Evolutionary conservation across 2,329 filamentous ascomycete genomes (phyloP).

Genomic region (Beauveria sp.): DNA sequence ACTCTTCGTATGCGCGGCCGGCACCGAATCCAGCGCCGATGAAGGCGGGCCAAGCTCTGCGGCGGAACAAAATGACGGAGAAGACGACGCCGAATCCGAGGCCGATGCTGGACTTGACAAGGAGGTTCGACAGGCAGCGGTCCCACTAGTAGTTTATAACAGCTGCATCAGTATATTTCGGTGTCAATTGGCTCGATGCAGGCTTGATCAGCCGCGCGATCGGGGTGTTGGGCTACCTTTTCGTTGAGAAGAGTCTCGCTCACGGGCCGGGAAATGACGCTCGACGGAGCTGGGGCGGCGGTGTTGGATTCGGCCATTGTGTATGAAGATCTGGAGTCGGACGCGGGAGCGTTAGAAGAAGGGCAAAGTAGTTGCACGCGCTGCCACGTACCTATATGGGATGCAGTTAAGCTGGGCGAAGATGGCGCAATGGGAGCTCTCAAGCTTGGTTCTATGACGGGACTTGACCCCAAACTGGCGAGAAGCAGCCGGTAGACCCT

Average conservation of each 20-base stretch:
- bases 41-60: slow-evolving; percentile 95
- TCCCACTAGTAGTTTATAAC: slow-evolving; percentile 66
- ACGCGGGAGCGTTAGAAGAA: slow-evolving; percentile 1
- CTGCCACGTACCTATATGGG: background rate
- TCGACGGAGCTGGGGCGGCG: slow-evolving; percentile 42
- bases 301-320: slow-evolving; percentile 50
- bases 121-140: slow-evolving; percentile 91
- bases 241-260: slow-evolving; percentile 98
- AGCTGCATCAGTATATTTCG: slow-evolving; percentile 15
- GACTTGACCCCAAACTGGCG: slow-evolving; percentile 21
- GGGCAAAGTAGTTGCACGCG: background rate
- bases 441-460: slow-evolving; percentile 8
- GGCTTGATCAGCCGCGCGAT: background rate
- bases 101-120: slow-evolving; percentile 93
- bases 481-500: slow-evolving; percentile 29
- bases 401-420: slow-evolving; percentile 6
- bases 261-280: slow-evolving; percentile 71
- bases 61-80: slow-evolving; percentile 96
- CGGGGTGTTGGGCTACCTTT: slow-evolving; percentile 55
- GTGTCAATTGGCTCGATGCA: background rate
- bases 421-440: background rate
- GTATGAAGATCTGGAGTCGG: slow-evolving; percentile 10
- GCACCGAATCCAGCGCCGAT: slow-evolving; percentile 87
- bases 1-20: slow-evolving; percentile 96
- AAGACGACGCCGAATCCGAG: slow-evolving; percentile 97